Conservation (phyloP, 148 eudicot genomes). For the Rhododendron williamsianum region DNA sequence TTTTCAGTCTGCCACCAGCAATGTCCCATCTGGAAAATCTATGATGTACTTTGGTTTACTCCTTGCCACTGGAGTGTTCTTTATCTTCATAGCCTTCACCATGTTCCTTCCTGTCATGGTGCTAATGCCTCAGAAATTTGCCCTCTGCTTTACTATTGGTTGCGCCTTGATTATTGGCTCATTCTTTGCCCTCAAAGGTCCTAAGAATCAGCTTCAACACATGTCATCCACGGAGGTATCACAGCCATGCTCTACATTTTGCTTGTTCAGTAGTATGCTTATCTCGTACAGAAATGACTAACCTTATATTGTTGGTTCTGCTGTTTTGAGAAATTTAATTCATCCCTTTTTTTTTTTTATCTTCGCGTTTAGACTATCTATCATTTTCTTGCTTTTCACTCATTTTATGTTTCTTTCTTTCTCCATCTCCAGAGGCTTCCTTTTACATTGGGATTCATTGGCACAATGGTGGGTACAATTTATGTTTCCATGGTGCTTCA, state of each 20-base stretch:
- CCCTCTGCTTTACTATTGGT: conserved; percentile 56
- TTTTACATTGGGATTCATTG: conserved; percentile 47
- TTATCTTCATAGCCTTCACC: conserved; percentile 50
- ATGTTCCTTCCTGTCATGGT: conserved; percentile 68
- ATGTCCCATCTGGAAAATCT: conserved; percentile 52
- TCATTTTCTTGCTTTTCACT: not conserved
- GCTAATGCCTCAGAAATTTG: conserved; percentile 58
- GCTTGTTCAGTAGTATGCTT: not conserved
- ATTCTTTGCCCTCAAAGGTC: conserved; percentile 60
- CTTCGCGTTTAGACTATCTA: not conserved
- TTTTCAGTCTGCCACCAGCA: conserved; percentile 48
- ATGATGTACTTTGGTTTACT: conserved; percentile 46
- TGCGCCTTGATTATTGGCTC: conserved; percentile 50
- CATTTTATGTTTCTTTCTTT: not conserved
- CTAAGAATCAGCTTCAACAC: conserved; percentile 46
- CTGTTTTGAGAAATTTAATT: not conserved
- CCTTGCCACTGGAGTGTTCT: conserved; percentile 48
- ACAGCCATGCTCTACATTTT: not conserved
- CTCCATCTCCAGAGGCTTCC: conserved; percentile 43
- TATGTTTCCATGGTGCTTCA: conserved; percentile 63
- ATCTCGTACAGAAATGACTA: not conserved
- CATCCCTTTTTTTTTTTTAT: not conserved
- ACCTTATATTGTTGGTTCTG: not conserved
- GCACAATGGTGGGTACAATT: conserved; percentile 55
- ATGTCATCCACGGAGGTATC: conserved; percentile 54